Conservation (phyloP, 2,329 filamentous ascomycete genomes). For the Sclerotiophoma versabilis region DNA sequence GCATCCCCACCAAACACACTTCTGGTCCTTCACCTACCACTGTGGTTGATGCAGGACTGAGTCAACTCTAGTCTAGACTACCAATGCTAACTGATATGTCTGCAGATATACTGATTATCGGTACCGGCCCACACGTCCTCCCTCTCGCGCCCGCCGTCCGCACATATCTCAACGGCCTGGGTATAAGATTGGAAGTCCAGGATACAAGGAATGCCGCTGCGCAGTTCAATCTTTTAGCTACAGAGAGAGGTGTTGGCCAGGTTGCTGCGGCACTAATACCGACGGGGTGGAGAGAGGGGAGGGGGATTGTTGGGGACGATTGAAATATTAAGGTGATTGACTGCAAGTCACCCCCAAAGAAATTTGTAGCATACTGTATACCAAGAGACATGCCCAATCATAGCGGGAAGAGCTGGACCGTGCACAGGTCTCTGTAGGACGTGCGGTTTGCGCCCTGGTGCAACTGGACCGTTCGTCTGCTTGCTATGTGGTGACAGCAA, state of each 20-base stretch:
- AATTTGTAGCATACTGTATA: constrained; percentile 20
- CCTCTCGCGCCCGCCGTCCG: constrained; percentile 80
- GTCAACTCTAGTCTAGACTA: no score
- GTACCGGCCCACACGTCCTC: constrained; percentile 76
- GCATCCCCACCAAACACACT: no score
- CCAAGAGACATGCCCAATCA: background rate
- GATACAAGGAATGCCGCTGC: constrained; percentile 94
- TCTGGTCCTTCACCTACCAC: no score
- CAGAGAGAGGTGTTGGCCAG: constrained; percentile 83
- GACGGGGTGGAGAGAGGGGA: constrained; percentile 72
- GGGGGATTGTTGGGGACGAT: constrained; percentile 14
- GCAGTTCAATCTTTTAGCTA: constrained; percentile 95
- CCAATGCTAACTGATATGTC: constrained; percentile 23
- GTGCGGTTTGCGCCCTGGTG: background rate
- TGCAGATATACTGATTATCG: constrained; percentile 86
- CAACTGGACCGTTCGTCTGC: no score
- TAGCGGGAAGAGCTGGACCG: background rate
- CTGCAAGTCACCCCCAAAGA: background rate
- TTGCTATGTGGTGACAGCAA: no score
- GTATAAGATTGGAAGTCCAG: constrained; percentile 84
- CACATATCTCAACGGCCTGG: constrained; percentile 74
- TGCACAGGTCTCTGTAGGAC: background rate
- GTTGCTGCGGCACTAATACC: constrained; percentile 89
- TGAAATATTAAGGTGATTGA: background rate
- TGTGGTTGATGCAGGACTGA: no score